phyloP scores from a whole-genome alignment of 2,329 filamentous ascomycete genomes.

The Cercospora nicotianae region DNA sequence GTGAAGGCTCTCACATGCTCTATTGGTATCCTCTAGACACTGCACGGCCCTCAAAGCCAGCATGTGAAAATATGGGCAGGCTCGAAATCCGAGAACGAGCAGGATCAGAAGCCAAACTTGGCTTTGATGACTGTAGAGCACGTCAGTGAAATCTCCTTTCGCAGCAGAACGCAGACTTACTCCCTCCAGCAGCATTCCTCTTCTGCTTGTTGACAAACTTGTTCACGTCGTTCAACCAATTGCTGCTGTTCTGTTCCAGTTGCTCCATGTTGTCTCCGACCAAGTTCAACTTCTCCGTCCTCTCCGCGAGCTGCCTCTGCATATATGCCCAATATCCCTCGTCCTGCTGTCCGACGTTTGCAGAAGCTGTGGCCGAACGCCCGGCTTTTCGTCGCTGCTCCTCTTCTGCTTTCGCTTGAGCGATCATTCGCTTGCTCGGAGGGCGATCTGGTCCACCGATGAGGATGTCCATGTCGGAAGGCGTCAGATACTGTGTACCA shows the following conservation, averaged over 20 bases:
- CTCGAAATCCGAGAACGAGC: constrained; percentile 1
- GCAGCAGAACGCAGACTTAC: constrained; percentile 28
- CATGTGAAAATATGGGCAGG: neutral
- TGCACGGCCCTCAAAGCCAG: neutral
- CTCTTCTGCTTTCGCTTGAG: constrained; percentile 74
- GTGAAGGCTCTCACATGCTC: neutral
- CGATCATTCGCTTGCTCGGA: constrained; percentile 82
- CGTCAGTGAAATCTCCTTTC: constrained; percentile 7
- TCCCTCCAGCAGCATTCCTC: constrained; percentile 73
- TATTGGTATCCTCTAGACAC: neutral
- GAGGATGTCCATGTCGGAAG: constrained; percentile 82
- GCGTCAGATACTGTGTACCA: constrained; percentile 86
- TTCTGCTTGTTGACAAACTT: constrained; percentile 89
- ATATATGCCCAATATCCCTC: constrained; percentile 75
- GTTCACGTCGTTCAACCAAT: constrained; percentile 82
- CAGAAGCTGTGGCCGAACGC: constrained; percentile 38
- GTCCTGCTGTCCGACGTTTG: constrained; percentile 46
- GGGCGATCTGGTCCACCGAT: constrained; percentile 88
- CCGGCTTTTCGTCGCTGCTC: constrained; percentile 51
- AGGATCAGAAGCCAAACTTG: constrained; percentile 32
- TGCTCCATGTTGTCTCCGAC: constrained; percentile 83
- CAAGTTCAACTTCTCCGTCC: constrained; percentile 81
- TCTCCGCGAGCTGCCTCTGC: constrained; percentile 80
- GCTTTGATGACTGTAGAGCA: constrained; percentile 33
- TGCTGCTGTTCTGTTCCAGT: constrained; percentile 74